Conservation (phyloP, 345 rosid genomes). For the Triadica sebifera region DNA sequence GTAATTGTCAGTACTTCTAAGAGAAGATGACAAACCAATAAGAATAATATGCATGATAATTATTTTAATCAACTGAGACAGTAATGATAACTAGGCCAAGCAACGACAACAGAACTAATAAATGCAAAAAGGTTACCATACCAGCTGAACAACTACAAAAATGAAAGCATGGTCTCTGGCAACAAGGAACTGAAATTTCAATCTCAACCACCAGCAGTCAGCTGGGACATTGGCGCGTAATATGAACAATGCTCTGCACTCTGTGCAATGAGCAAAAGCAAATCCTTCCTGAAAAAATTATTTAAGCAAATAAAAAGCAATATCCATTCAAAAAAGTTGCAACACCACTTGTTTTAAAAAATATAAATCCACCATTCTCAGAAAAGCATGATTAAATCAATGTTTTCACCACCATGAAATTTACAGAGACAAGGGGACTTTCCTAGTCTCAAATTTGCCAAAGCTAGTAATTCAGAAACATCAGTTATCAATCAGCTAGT, state of each 20-base stretch:
- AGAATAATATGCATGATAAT: background rate
- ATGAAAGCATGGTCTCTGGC: slow-evolving; percentile 93
- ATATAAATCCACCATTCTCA: background rate
- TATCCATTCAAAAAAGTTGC: slow-evolving; percentile 12
- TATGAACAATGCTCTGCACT: slow-evolving; percentile 87
- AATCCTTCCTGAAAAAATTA: slow-evolving; percentile 82
- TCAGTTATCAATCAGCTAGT: background rate
- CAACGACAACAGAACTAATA: slow-evolving; percentile 4
- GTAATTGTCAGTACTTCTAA: background rate
- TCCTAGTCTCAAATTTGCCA: background rate
- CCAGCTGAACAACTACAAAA: slow-evolving; percentile 95
- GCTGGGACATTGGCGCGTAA: slow-evolving; percentile 94
- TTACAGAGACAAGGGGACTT: background rate
- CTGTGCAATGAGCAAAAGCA: slow-evolving; percentile 99
- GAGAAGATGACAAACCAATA: background rate
- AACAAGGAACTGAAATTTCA: slow-evolving; percentile 96
- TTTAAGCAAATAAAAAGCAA: slow-evolving; percentile 4
- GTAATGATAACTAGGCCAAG: background rate
- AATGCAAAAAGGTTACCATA: slow-evolving; percentile 29
- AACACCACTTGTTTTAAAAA: background rate
- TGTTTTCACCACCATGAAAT: slow-evolving; percentile 1
- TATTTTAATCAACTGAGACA: background rate
- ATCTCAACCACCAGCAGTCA: slow-evolving; percentile 98
- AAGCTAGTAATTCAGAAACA: background rate
- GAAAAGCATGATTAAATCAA: slow-evolving; percentile 4